Evolutionary conservation across 1,284 basidiomycete species (phyloP), one percentile per base, ranked within the genome.

Genomic region (Lentinus polychrous): DNA sequence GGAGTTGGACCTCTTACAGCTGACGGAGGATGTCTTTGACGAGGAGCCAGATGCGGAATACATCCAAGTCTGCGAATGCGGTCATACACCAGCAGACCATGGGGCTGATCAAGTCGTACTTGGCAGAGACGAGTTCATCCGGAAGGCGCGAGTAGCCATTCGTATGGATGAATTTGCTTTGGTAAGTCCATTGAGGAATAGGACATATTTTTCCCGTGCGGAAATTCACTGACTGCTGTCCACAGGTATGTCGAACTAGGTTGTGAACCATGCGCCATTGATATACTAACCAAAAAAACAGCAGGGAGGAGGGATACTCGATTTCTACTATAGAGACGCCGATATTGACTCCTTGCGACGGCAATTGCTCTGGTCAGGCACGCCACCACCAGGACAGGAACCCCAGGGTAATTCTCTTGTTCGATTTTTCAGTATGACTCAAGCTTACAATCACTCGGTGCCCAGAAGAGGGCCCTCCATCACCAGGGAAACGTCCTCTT

Each of bases 81-180:
- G 86, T 0, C 92, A 94, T 66, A 73, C 71, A 27, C 77, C 83
- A 51, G 67, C 66, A 36, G 75, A 79, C 36, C 88, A 91, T 57
- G 82, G 84, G 18, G 84, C 87, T 22, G 77, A 88, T 64, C 75
- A 78, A 50, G 63, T 66, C 15, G 66, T 66, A 42, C 61, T 86
- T 32, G 80, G 76, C 37, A 66, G 65, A 37, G 74, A 75, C 34
- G 87, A 90, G 62, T 83, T 84, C 61, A 67, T 66, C 27, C 76
- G 93, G 37, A 75, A 88, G 62, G 81, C 76, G 41, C 83, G 83
- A 55, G 81, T 91, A 7, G 92, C 91, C 2, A 77, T 89, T 46
- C 76, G 89, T 46, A 74, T 94, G 45, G 93, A 96, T 62, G 90
- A 94, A 27, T 27, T 5, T 27, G 66, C 64, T 91, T 46, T 69